Conservation (phyloP, 768 basidiomycete genomes). For the Boletus huronensis region DNA sequence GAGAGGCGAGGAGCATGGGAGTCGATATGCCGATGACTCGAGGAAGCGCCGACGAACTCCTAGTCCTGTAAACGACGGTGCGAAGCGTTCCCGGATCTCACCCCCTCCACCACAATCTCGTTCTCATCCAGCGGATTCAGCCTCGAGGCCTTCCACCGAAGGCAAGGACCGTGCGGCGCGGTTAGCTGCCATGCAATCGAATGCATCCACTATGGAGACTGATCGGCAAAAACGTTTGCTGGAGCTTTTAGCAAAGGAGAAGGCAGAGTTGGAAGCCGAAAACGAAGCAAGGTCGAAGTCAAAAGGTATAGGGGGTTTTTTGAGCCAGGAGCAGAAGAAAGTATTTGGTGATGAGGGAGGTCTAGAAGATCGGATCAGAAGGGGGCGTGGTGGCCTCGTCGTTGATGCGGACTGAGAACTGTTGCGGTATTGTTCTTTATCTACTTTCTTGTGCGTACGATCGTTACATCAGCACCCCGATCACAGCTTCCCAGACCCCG, state of each 20-base stretch:
- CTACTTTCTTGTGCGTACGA: slow-evolving; percentile 1
- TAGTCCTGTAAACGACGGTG: slow-evolving; percentile 28
- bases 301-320: slow-evolving; percentile 76
- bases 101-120: slow-evolving; percentile 31
- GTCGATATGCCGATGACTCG: slow-evolving; percentile 28
- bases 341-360: slow-evolving; percentile 78
- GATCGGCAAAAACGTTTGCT: slow-evolving; percentile 74
- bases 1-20: slow-evolving; percentile 24
- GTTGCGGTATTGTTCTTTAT: slow-evolving; percentile 1
- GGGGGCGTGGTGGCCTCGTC: slow-evolving; percentile 70
- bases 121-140: slow-evolving; percentile 10
- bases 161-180: slow-evolving; percentile 70
- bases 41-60: slow-evolving; percentile 41
- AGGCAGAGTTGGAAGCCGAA: slow-evolving; percentile 70
- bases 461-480: slow-evolving; percentile 5
- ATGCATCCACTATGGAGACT: slow-evolving; percentile 61
- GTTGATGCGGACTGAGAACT: slow-evolving; percentile 42
- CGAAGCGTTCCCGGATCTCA: slow-evolving; percentile 52
- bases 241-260: slow-evolving; percentile 69
- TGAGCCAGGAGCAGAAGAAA: slow-evolving; percentile 79
- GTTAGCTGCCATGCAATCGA: slow-evolving; percentile 84
- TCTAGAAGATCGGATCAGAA: slow-evolving; percentile 71
- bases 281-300: slow-evolving; percentile 64
- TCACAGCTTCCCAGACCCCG: neutral
- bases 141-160: slow-evolving; percentile 18